These are phyloP conservation scores for Chytriomyces hyalinus DNA, from an alignment of 192 early-diverging fungal species.

Conservation along the genomic window DNA sequence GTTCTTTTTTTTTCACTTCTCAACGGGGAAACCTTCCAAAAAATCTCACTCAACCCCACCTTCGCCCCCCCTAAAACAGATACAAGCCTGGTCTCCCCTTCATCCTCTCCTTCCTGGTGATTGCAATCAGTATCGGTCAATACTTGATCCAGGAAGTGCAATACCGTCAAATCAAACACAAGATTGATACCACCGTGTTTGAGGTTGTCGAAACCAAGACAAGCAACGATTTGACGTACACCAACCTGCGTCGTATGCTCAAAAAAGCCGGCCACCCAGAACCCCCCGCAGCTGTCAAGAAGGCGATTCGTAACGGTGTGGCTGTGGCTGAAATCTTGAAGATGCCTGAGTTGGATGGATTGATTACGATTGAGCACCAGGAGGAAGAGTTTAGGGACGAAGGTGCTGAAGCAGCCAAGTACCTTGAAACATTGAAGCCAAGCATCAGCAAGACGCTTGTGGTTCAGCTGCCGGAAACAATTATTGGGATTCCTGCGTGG, in stretches of 20 bases:
- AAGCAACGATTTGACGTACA: slow-evolving; percentile 23
- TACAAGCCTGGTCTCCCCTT: slow-evolving; percentile 51
- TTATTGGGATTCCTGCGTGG: background rate
- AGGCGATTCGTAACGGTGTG: slow-evolving; percentile 27
- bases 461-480: slow-evolving; percentile 25
- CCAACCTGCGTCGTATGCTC: slow-evolving; percentile 34
- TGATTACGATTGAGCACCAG: slow-evolving; percentile 7
- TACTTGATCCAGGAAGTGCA: slow-evolving; percentile 47
- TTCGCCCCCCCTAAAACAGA: slow-evolving; percentile 35
- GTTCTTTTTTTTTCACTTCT: background rate
- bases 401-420: background rate
- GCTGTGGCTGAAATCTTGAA: slow-evolving; percentile 40
- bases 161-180: slow-evolving; percentile 40
- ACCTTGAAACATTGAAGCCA: slow-evolving; percentile 30
- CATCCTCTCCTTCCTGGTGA: slow-evolving; percentile 41
- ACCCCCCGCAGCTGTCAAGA: slow-evolving; percentile 31
- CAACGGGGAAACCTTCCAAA: slow-evolving; percentile 32
- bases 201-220: slow-evolving; percentile 17
- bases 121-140: slow-evolving; percentile 45
- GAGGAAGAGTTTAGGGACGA: slow-evolving; percentile 17
- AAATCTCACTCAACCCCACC: slow-evolving; percentile 44
- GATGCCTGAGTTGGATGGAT: slow-evolving; percentile 24
- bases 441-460: slow-evolving; percentile 33
- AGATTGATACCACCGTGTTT: slow-evolving; percentile 20
- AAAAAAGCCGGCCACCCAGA: slow-evolving; percentile 35